Percentiles rank a stretch among this genome's conserved stretches.
Evolutionary conservation across 352 stramenopile genomes (phyloP).

Genomic region (Phytophthora crassamura): DNA sequence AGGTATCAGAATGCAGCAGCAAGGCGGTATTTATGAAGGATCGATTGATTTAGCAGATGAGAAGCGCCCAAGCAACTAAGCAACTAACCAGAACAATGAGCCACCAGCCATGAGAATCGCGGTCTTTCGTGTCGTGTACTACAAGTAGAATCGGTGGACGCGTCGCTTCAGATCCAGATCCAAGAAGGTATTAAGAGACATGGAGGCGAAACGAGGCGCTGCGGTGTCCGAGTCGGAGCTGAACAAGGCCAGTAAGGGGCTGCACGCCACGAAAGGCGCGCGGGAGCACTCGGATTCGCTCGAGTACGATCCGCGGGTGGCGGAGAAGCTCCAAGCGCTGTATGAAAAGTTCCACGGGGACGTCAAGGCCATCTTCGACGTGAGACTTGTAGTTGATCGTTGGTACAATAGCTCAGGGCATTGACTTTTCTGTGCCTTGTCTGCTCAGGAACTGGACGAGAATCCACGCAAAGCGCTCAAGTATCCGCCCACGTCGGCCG

Average conservation of each 20-base stretch:
- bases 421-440: neutral
- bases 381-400: slow-evolving; percentile 1
- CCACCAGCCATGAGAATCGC: neutral
- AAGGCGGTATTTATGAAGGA: slow-evolving; percentile 40
- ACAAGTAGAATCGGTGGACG: neutral
- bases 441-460: slow-evolving; percentile 67
- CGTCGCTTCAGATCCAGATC: slow-evolving; percentile 28
- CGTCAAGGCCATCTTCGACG: slow-evolving; percentile 72
- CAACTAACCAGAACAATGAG: slow-evolving; percentile 11
- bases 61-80: slow-evolving; percentile 13
- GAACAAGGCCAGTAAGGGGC: slow-evolving; percentile 63
- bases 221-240: slow-evolving; percentile 66
- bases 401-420: neutral
- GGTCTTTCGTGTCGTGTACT: neutral
- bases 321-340: slow-evolving; percentile 56
- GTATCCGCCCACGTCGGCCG: slow-evolving; percentile 59
- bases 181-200: slow-evolving; percentile 17
- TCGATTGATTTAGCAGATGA: slow-evolving; percentile 11
- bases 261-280: slow-evolving; percentile 66
- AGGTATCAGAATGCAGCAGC: slow-evolving; percentile 30
- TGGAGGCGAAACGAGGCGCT: slow-evolving; percentile 66
- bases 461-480: slow-evolving; percentile 83
- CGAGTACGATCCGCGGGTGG: slow-evolving; percentile 66
- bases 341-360: slow-evolving; percentile 76
- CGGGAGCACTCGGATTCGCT: slow-evolving; percentile 76